phyloP scores from a whole-genome alignment of 257 asterid genomes.

The Gentiana dahurica region DNA sequence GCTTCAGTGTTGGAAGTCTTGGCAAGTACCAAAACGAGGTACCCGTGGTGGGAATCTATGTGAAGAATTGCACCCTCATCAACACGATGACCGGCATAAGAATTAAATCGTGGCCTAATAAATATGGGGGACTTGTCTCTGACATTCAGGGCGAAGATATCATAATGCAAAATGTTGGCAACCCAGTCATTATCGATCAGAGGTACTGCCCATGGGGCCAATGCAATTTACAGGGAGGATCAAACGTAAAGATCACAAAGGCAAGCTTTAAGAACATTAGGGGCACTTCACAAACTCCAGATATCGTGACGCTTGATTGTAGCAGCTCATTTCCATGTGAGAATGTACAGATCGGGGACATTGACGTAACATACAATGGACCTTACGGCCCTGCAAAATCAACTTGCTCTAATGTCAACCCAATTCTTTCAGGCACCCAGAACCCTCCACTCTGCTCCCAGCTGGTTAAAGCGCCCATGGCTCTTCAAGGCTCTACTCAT shows the following conservation, averaged over 20 bases:
- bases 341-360: slow-evolving; percentile 25
- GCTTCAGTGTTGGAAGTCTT: slow-evolving; percentile 6
- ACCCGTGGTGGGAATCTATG: slow-evolving; percentile 4
- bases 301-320: slow-evolving; percentile 21
- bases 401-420: slow-evolving; percentile 32
- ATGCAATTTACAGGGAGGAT: background rate
- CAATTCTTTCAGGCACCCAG: slow-evolving; percentile 24
- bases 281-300: slow-evolving; percentile 29
- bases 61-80: slow-evolving; percentile 1
- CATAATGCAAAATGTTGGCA: background rate
- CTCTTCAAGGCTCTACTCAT: too few species aligned
- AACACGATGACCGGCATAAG: background rate
- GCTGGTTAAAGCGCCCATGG: too few species aligned
- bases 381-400: slow-evolving; percentile 17
- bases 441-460: slow-evolving; percentile 21
- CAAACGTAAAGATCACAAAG: slow-evolving; percentile 14
- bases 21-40: background rate
- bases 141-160: slow-evolving; percentile 2
- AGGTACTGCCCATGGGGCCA: slow-evolving; percentile 1
- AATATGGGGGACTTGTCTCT: background rate
- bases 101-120: background rate
- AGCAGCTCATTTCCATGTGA: slow-evolving; percentile 38
- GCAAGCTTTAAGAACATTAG: slow-evolving; percentile 14
- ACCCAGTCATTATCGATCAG: slow-evolving; percentile 4
- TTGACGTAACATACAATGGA: slow-evolving; percentile 29